Percentiles rank a stretch among this genome's conserved stretches.
phyloP scores from a whole-genome alignment of 179 eudicot species.

The Patellifolia procumbens region DNA sequence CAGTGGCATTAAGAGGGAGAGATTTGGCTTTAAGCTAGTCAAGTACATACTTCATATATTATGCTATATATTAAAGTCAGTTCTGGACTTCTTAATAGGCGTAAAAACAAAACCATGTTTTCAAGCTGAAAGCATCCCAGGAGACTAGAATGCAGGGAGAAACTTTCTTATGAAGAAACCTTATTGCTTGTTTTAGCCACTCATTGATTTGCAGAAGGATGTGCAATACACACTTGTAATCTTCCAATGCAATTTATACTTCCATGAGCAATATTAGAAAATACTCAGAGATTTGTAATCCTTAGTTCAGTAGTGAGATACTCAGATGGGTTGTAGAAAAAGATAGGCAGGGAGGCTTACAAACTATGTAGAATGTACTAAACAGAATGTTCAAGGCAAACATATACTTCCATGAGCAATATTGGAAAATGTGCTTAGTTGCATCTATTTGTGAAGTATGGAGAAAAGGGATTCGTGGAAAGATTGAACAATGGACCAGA shows the following conservation, averaged over 20 bases:
- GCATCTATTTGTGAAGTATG: background rate
- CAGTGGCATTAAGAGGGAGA: background rate
- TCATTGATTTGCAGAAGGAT: background rate
- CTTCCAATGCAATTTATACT: background rate
- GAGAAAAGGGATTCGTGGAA: background rate
- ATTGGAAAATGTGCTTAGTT: background rate
- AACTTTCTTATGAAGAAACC: background rate
- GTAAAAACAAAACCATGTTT: background rate
- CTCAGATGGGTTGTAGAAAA: background rate
- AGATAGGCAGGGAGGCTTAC: background rate
- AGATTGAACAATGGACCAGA: background rate
- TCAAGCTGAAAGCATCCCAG: background rate
- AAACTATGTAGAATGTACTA: background rate
- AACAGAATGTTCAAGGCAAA: background rate
- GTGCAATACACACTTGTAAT: background rate
- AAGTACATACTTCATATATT: no score
- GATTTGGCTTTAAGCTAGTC: background rate
- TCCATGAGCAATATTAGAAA: no score
- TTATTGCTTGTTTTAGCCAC: background rate
- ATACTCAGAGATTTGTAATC: no score
- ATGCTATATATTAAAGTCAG: background rate
- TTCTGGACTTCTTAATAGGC: background rate
- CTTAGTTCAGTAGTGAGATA: background rate
- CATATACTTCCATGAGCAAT: background rate
- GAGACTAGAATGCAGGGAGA: background rate